Conservation (phyloP, 768 basidiomycete species). For the Boletus insuetus region DNA sequence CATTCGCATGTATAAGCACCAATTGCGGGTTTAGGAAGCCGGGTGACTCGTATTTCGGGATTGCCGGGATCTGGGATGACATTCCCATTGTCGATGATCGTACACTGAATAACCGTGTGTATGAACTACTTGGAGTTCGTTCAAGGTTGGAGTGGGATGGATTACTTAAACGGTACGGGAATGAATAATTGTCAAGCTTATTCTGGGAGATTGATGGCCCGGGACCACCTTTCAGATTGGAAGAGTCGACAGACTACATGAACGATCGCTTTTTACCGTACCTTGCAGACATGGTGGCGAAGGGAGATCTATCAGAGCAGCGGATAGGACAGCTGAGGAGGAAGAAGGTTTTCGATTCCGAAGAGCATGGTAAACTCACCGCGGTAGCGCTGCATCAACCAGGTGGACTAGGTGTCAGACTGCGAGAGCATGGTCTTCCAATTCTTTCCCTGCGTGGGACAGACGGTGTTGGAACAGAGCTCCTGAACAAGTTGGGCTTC, state of each 20-base stretch:
- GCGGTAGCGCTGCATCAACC: not conserved
- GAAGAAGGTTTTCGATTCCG: not conserved
- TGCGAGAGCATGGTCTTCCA: not conserved
- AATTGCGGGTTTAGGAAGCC: no score
- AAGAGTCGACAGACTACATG: not conserved
- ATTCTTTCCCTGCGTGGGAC: not conserved
- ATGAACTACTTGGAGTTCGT: no score
- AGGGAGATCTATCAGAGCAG: not conserved
- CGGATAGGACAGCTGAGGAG: not conserved
- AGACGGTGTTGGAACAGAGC: not conserved
- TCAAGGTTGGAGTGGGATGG: not conserved
- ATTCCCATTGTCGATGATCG: not conserved
- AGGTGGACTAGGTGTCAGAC: not conserved
- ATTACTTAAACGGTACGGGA: not conserved
- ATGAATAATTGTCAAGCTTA: not conserved
- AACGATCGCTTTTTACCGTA: not conserved
- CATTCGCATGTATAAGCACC: no score
- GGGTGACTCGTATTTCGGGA: no score
- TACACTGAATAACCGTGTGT: no score
- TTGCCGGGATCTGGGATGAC: not conserved
- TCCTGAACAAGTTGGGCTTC: not conserved
- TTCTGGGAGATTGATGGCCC: not conserved
- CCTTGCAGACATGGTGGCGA: not conserved
- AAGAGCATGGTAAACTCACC: not conserved
- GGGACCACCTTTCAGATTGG: not conserved